phyloP scores from a whole-genome alignment of 768 basidiomycete species.

The Lactarius deliciosus region DNA sequence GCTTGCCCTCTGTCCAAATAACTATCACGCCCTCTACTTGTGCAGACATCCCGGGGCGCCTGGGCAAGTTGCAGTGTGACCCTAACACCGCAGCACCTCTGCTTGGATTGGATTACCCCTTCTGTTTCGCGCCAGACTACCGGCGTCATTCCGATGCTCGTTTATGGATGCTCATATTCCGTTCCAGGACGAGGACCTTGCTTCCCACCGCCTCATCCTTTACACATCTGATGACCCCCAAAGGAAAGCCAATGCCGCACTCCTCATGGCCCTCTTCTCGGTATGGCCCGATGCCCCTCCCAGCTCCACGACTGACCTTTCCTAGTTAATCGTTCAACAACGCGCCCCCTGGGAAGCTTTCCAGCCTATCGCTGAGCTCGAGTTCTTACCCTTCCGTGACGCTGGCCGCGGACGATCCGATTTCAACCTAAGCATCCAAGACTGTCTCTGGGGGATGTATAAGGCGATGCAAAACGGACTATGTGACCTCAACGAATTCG shows the following conservation, averaged over 20 bases:
- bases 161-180: conserved; percentile 21
- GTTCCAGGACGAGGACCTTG: conserved; percentile 68
- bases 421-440: conserved; percentile 91
- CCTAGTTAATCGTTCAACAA: conserved; percentile 87
- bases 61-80: not conserved
- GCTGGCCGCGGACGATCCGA: conserved; percentile 91
- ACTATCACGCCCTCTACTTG: conserved; percentile 3
- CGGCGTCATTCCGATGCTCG: conserved; percentile 3
- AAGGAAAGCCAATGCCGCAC: conserved; percentile 88
- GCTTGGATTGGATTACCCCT: not conserved
- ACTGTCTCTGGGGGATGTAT: conserved; percentile 86
- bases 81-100: conserved; percentile 6
- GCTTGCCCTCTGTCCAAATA: not conserved
- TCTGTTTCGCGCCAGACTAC: not conserved
- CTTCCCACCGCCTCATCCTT: conserved; percentile 74
- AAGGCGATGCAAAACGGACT: conserved; percentile 89
- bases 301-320: not conserved
- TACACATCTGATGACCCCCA: conserved; percentile 87
- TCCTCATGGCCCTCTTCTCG: conserved; percentile 91
- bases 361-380: conserved; percentile 86
- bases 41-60: not conserved
- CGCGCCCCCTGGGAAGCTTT: conserved; percentile 94
- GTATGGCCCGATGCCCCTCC: conserved; percentile 48
- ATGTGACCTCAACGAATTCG: conserved; percentile 93
- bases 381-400: conserved; percentile 95